phyloP scores from a whole-genome alignment of 768 basidiomycete species.

The Hygrophorus russula region DNA sequence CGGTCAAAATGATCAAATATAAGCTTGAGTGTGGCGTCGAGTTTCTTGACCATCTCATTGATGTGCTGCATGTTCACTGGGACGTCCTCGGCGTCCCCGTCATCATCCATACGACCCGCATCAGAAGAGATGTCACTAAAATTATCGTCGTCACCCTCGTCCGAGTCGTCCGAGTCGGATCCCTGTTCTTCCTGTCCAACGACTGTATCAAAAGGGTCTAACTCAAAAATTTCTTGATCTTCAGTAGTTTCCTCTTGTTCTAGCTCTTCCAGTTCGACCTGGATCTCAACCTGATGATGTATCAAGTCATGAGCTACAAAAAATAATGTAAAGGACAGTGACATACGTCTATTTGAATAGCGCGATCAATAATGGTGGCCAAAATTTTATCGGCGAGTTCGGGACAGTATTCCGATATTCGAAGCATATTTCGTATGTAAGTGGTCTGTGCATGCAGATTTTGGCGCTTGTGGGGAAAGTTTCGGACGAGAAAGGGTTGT shows the following conservation, averaged over 20 bases:
- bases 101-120: conserved; percentile 36
- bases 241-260: conserved; percentile 54
- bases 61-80: conserved; percentile 55
- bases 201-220: conserved; percentile 81
- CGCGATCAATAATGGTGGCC: conserved; percentile 83
- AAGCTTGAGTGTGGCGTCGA: conserved; percentile 79
- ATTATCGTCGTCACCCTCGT: conserved; percentile 29
- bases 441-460: conserved; percentile 68
- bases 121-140: conserved; percentile 75
- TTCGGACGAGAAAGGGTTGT: conserved; percentile 69
- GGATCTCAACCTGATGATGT: conserved; percentile 75
- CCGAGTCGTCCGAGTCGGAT: conserved; percentile 44
- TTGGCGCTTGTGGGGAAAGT: conserved; percentile 93
- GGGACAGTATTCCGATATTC: conserved; percentile 77
- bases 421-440: conserved; percentile 84
- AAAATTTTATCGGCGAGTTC: conserved; percentile 79
- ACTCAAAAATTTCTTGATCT: conserved; percentile 54
- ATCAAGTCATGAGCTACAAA: background rate
- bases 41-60: conserved; percentile 81
- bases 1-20: conserved; percentile 79
- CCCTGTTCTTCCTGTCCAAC: conserved; percentile 65
- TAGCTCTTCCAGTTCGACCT: conserved; percentile 87
- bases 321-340: background rate
- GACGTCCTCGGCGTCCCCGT: conserved; percentile 25
- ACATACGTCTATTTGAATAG: conserved; percentile 90